These are phyloP conservation scores for Cylindrotheca fusiformis DNA, from an alignment of 108 stramenopile species.

Conservation along the genomic window DNA sequence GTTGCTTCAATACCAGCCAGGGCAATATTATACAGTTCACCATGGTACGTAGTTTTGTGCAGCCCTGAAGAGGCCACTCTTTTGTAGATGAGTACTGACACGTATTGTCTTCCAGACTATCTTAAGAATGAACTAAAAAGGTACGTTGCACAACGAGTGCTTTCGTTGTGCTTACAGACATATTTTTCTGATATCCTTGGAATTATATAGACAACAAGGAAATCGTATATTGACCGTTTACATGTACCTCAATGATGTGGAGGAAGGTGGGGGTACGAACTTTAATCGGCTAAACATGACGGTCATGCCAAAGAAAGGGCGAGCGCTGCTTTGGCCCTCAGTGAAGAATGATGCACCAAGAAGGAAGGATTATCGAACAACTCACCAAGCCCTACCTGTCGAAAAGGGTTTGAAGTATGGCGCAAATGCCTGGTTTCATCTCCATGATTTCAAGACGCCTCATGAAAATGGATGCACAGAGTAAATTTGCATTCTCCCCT, in stretches of 20 bases:
- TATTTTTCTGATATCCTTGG: constrained; percentile 27
- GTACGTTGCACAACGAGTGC: too few relatives aligned
- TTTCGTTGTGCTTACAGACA: too few relatives aligned
- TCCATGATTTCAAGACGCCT: constrained; percentile 44
- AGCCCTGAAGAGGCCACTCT: too few relatives aligned
- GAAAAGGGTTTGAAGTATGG: constrained; percentile 64
- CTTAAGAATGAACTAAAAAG: too few relatives aligned
- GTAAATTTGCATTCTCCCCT: too few relatives aligned
- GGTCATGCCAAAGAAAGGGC: constrained; percentile 65
- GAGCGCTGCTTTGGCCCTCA: constrained; percentile 78
- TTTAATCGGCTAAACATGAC: constrained; percentile 52
- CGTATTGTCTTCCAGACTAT: too few relatives aligned
- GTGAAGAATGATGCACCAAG: constrained; percentile 74
- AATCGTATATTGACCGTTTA: constrained; percentile 80
- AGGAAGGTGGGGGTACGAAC: constrained; percentile 84
- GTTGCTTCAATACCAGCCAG: constrained; percentile 30
- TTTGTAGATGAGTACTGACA: too few relatives aligned
- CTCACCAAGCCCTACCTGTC: too few relatives aligned
- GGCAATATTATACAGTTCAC: constrained; percentile 33
- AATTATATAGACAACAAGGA: constrained; percentile 45
- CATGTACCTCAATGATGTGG: constrained; percentile 88
- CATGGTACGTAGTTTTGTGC: too few relatives aligned
- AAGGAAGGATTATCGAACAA: too few relatives aligned
- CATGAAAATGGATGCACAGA: constrained; percentile 25
- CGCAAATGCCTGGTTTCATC: constrained; percentile 85